Percentiles rank a stretch among this genome's conserved stretches.
Evolutionary conservation across 345 rosid genomes (phyloP).

Genomic region (Eucalyptus cloeziana): DNA sequence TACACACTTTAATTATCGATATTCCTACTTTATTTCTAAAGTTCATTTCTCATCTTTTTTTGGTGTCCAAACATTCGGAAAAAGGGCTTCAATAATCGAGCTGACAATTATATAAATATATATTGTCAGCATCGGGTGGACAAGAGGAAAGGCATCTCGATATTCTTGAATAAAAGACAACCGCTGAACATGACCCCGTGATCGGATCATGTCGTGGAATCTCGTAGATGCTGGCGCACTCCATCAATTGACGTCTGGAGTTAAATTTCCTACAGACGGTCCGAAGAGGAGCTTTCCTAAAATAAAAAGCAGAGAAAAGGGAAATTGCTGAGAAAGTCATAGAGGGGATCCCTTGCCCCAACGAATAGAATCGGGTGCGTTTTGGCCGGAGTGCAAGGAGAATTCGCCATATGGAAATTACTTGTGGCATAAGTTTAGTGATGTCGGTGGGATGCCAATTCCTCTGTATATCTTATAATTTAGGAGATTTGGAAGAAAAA

Average conservation of each 20-base stretch:
- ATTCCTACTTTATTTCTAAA: background rate
- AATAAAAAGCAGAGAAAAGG: background rate
- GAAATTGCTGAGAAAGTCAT: background rate
- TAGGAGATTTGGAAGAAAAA: background rate
- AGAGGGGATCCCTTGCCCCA: background rate
- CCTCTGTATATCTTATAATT: background rate
- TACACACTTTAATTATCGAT: background rate
- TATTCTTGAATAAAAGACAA: background rate
- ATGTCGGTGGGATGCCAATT: background rate
- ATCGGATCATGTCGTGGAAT: background rate
- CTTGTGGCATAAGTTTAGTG: background rate
- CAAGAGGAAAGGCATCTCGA: background rate
- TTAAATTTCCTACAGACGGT: background rate
- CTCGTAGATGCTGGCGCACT: background rate
- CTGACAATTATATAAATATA: background rate
- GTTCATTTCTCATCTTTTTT: background rate
- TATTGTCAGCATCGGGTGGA: background rate
- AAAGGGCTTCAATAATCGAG: background rate
- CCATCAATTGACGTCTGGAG: background rate
- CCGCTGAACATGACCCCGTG: background rate
- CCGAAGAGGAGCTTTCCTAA: background rate
- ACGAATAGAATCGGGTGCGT: background rate
- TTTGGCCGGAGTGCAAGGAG: background rate
- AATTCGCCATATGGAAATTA: background rate
- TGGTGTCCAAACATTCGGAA: background rate